Evolutionary conservation across 768 basidiomycete genomes (phyloP), one percentile per base, ranked within the genome.

Genomic region (Russula sp.): DNA sequence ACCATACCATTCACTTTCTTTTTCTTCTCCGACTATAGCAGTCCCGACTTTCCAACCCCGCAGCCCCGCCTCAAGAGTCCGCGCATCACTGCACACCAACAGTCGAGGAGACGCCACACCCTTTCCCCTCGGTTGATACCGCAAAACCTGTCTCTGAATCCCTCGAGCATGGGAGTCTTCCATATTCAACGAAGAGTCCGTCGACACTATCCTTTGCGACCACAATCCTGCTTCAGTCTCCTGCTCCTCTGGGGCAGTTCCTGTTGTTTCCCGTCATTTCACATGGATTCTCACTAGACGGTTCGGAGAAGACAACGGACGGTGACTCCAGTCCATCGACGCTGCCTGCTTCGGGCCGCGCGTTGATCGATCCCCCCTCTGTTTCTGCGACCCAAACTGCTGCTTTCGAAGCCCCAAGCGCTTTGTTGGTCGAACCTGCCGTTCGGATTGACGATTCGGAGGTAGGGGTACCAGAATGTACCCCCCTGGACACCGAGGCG

Each of bases 241-340:
- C 20, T 14, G 9, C 16, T 14, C 40, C 38, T 38, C 20, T 51
- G 30, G 40, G 34, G 16, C 58, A 30, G 16, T 28, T 55, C 8
- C 26, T 51, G 24, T 20, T 28, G 9, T 61, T 55, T 56, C 40
- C 56, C 7, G 22, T 50, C 20, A 40, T 56, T 38, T 51, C 55
- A 22, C 28, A 26, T 18, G 54, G 20, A 0, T 36, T 57, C 32
- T 30, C 55, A 28, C 10, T 51, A 2, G 42, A 38, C 9, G 10
- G 22, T 34, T 28, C 48, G 7, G 49, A 44, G 10, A 24, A 46
- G 30, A 11, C 18, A 46, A 28, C 24, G 3, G 32, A 44, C 38
- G 24, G 22, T 7, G 55, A 51, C 49, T 52, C 48, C 28, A 42
- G 22, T 44, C 6, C 9, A 16, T n/a, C 38, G 32, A n/a, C n/a